phyloP scores from a whole-genome alignment of 2,329 filamentous ascomycete species.

The Westerdykella sp. region DNA sequence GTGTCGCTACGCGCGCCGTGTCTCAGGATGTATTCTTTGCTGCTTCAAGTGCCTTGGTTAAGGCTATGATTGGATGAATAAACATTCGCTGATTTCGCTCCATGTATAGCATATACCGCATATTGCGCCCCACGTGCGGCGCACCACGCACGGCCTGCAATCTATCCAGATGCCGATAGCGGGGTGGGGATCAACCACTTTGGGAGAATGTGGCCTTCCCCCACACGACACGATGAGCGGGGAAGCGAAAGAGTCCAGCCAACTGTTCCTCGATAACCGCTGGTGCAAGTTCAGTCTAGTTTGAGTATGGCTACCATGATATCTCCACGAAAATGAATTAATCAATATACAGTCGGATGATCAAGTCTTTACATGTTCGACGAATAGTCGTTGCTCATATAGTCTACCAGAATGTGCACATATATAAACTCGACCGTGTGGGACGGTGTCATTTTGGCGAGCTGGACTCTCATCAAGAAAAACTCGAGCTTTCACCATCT shows the following conservation, averaged over 20 bases:
- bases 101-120: constrained; percentile 1
- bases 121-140: background rate
- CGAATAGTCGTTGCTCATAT: no score
- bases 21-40: background rate
- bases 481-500: background rate
- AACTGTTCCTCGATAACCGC: constrained; percentile 5
- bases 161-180: constrained; percentile 7
- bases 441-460: constrained; percentile 1
- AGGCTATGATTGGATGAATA: background rate
- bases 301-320: background rate
- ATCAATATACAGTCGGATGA: constrained; percentile 1
- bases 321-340: constrained; percentile 4
- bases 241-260: constrained; percentile 10
- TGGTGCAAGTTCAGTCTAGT: background rate
- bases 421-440: constrained; percentile 10
- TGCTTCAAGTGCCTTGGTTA: background rate
- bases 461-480: constrained; percentile 5
- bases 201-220: constrained; percentile 11
- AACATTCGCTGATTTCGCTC: constrained; percentile 2
- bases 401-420: background rate
- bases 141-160: background rate
- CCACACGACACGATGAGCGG: constrained; percentile 11
- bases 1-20: background rate
- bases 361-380: no score
- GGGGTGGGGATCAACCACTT: constrained; percentile 10